phyloP scores from a whole-genome alignment of 1,284 basidiomycete species.

The Takashimella koratensis region DNA sequence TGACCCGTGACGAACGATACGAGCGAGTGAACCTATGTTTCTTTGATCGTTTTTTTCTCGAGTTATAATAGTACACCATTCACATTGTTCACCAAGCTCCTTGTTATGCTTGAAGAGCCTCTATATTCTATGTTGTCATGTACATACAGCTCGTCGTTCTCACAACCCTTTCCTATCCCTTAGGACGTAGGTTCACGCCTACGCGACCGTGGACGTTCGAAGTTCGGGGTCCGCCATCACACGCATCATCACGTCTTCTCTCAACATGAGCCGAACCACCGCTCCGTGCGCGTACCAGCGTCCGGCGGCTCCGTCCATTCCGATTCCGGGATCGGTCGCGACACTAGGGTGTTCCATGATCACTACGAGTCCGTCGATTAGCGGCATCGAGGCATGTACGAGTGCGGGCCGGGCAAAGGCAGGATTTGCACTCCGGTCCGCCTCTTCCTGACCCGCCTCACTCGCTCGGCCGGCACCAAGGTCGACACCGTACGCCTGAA shows the following conservation, averaged over 20 bases:
- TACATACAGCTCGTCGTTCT: not conserved
- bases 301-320: not conserved
- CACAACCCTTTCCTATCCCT: not conserved
- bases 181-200: not conserved
- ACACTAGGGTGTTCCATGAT: conserved; percentile 42
- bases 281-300: conserved; percentile 38
- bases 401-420: conserved; percentile 25
- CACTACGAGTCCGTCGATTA: conserved; percentile 50
- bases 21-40: no score
- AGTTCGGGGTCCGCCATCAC: conserved; percentile 35
- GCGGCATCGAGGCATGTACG: conserved; percentile 49
- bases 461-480: conserved; percentile 45
- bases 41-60: no score
- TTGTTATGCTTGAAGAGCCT: no score
- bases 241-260: conserved; percentile 36
- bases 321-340: no score
- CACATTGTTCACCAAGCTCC: no score
- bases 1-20: not conserved
- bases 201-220: no score
- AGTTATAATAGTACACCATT: no score
- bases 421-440: not conserved
- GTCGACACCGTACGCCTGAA: conserved; percentile 49
- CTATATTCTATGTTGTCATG: no score
- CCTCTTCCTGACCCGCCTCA: not conserved
- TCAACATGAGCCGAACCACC: conserved; percentile 36